These are phyloP conservation scores for Austroboletus novae-zelandiae DNA, from an alignment of 1,284 basidiomycete species.

Conservation along the genomic window DNA sequence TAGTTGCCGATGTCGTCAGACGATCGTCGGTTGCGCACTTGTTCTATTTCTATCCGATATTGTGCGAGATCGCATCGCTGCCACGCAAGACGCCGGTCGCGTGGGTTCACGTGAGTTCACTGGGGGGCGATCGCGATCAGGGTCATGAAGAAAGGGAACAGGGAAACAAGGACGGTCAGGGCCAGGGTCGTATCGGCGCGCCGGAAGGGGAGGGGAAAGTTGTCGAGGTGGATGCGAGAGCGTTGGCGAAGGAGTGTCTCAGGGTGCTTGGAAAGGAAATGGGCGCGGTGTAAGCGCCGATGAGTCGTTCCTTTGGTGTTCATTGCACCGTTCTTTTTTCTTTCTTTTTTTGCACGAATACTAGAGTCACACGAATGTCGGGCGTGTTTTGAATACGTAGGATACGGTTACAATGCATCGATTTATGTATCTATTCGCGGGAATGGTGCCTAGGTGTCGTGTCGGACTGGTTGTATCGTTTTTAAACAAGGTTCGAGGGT, in stretches of 20 bases:
- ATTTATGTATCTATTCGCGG: too few species aligned
- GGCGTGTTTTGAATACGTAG: background rate
- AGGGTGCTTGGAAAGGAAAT: constrained; percentile 73
- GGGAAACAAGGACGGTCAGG: constrained; percentile 2
- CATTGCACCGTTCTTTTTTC: too few species aligned
- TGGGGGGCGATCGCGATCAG: background rate
- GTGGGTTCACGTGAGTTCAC: constrained; percentile 44
- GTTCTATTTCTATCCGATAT: constrained; percentile 77
- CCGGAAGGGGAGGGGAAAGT: constrained; percentile 33
- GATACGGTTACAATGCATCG: too few species aligned
- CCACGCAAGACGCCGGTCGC: constrained; percentile 63
- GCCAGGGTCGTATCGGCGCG: constrained; percentile 22
- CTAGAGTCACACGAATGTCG: background rate
- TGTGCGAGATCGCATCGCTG: constrained; percentile 77
- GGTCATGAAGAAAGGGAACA: constrained; percentile 5
- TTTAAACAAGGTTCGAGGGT: too few species aligned
- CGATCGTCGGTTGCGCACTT: constrained; percentile 77
- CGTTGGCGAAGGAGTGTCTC: constrained; percentile 67
- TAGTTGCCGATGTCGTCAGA: constrained; percentile 66
- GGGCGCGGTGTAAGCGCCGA: constrained; percentile 46
- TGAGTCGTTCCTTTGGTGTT: too few species aligned
- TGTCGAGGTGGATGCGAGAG: constrained; percentile 62
- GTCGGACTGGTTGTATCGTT: too few species aligned
- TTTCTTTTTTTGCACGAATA: too few species aligned
- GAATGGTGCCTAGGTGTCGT: too few species aligned